Base-by-base conservation (phyloP, 108 stramenopile genomes). In the Cylindrotheca closterium region DNA sequence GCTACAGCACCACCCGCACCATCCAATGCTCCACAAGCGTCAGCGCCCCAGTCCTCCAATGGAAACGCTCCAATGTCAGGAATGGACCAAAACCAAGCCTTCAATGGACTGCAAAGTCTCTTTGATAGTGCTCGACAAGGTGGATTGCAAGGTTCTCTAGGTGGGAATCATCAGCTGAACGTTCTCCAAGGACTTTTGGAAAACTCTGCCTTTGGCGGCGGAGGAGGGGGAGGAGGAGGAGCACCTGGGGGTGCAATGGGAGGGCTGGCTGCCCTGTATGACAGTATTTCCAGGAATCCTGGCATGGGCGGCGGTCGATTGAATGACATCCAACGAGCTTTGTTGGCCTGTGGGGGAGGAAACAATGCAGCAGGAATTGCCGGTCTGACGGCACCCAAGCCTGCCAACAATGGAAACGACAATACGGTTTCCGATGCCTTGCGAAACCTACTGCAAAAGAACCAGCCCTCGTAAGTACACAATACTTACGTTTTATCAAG, bases 371-470 rank as follows among this genome's bases (percentile, higher is more conserved):
- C 37, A 10, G 37, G 37, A 7, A 7, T 7, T 10, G 10, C 7
- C 7, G 15, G 15, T 15, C 15, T 42, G 7, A 10, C 37, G 7
- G 37, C 10, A 15, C 37, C 37, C 7, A 42, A 42, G 15, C 37
- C 37, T 15, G 45, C n/a, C 46, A 21, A 19, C 32, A 59, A 46
- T 32, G 21, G 53, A 51, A 37, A 21, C 22, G 53, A 33, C 4
- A 57, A 17, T 5, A n/a, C n/a, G n/a, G 33, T 64, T 0, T 64
- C 63, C 0, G 63, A 64, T 37, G 52, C 63, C 46, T 25, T 64
- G 4, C 37, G 63, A 53, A 28, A 47, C 2, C 32, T 64, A 0
- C 52, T 64, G 18, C 63, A 64, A 42, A 64, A 64, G 15, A 7
- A 42, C 15, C 37, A 42, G 15, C 15, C 37, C 15, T 42, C 37